Base-by-base conservation (phyloP, 2,329 filamentous ascomycete genomes). In the Hypomyces rosellus region DNA sequence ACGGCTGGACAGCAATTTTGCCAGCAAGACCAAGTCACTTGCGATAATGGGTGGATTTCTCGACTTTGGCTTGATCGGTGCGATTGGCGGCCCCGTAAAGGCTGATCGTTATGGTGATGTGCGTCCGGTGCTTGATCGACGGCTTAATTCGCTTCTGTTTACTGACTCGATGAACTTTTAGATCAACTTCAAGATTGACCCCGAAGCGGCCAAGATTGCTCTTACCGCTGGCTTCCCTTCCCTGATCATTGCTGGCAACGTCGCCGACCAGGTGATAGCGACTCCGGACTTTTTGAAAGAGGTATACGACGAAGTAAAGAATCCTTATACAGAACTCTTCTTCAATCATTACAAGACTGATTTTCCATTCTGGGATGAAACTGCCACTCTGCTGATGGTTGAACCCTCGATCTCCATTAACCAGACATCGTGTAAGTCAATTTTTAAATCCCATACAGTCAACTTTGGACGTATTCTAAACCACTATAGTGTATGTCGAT, bases 11-110 rank as follows among this genome's bases (percentile, higher is more conserved):
- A 62, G 71, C 3, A 60, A 64, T 11, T 77, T 77, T 56, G 73
- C 74, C 2, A 65, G 63, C 20, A 59, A 72, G 44, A 66, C 72
- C 5, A 74, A 73, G 55, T 71, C 72, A 30, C 62, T 77, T 3
- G 65, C 75, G 22, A 67, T 77, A 46, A 78, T 77, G 74, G 74
- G 75, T 48, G 73, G 74, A 2, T 77, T 74, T 55, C 57, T 76
- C 18, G 74, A 77, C 57, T 61, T 66, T 5, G 71, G 67, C 20
- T 59, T 72, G 41, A 55, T 67, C 37, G 53, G 64, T 56, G 62
- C 59, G 4, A 57, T 56, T 14, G 58, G 40, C 20, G 25, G 25
- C 25, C 22, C 22, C 4, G 4, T 2, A 7, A 6, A 7, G 25
- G 25, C 25, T 2, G 25, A 30, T 11, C 25, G 3, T 8, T 30